Percentiles rank a stretch among this genome's conserved stretches.
Conservation (phyloP, 306 rosid genomes). For the Vicia faba region DNA sequence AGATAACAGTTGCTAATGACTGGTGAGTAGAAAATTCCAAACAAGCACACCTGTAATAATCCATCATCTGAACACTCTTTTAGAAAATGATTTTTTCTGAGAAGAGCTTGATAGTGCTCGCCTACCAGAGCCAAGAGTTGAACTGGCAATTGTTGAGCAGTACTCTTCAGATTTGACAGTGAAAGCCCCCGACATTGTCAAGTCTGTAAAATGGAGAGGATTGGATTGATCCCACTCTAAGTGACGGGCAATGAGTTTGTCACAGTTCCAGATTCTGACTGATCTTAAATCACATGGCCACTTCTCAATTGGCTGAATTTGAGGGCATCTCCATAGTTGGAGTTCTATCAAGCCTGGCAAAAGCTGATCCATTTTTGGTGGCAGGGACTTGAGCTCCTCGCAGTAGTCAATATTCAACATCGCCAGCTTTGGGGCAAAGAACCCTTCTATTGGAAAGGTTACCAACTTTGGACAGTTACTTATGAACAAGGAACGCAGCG, state of each 20-base stretch:
- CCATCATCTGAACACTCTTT: background rate
- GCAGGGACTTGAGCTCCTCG: constrained; percentile 40
- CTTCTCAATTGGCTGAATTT: constrained; percentile 20
- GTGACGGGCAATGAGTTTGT: constrained; percentile 10
- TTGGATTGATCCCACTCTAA: constrained; percentile 22
- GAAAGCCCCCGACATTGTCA: background rate
- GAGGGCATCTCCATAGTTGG: constrained; percentile 37
- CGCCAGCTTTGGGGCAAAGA: constrained; percentile 36
- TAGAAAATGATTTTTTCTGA: background rate
- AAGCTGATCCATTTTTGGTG: constrained; percentile 28
- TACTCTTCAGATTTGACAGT: constrained; percentile 17
- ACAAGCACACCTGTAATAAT: constrained; percentile 2
- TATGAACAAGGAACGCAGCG: constrained; percentile 33
- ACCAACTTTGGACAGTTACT: constrained; percentile 34
- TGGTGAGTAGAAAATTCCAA: background rate
- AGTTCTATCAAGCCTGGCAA: constrained; percentile 42
- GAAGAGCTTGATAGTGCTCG: constrained; percentile 5
- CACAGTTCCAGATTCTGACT: constrained; percentile 5
- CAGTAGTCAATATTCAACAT: constrained; percentile 27
- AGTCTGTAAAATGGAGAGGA: background rate
- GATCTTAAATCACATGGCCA: background rate
- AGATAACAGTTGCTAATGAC: background rate
- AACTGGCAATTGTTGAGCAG: background rate
- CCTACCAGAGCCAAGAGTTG: constrained; percentile 6
- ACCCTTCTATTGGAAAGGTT: constrained; percentile 38